Percentiles rank a stretch among this genome's conserved stretches.
Evolutionary conservation across 176 grass and related monocot genomes (phyloP).

Genomic region (Aegilops speltoides): DNA sequence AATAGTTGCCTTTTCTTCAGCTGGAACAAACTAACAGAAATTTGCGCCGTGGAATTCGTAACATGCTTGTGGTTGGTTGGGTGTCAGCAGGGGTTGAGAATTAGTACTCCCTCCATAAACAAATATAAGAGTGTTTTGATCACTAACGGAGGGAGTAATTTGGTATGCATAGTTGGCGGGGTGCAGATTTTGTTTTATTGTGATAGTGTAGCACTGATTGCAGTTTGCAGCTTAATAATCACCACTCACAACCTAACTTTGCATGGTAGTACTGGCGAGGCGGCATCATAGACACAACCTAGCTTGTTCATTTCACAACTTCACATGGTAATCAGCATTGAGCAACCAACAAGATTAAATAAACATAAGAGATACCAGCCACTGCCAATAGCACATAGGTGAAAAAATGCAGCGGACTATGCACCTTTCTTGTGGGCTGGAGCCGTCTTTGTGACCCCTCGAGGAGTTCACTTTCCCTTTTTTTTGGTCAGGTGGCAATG

Average conservation of each 20-base stretch:
- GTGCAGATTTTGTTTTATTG: not conserved
- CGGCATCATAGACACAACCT: too few species aligned
- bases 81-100: too few species aligned
- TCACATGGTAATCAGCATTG: too few species aligned
- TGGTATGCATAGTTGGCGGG: not conserved
- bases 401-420: too few species aligned
- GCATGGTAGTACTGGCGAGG: too few species aligned
- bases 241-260: too few species aligned
- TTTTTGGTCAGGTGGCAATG: slow-evolving; percentile 4
- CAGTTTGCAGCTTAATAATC: not conserved
- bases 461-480: not conserved
- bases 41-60: not conserved
- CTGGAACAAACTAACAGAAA: not conserved
- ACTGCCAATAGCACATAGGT: too few species aligned
- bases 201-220: not conserved
- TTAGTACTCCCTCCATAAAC: too few species aligned
- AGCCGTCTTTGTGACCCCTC: not conserved
- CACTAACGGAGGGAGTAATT: too few species aligned
- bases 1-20: not conserved
- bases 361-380: not conserved
- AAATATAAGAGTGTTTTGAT: too few species aligned
- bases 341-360: not conserved
- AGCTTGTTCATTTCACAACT: too few species aligned
- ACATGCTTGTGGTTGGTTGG: not conserved
- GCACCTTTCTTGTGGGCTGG: not conserved